A percentile compares a stretch with the other conserved stretches of the same genome.
Evolutionary conservation across 768 basidiomycete genomes (phyloP).

Genomic region (Pisolithus tinctorius): DNA sequence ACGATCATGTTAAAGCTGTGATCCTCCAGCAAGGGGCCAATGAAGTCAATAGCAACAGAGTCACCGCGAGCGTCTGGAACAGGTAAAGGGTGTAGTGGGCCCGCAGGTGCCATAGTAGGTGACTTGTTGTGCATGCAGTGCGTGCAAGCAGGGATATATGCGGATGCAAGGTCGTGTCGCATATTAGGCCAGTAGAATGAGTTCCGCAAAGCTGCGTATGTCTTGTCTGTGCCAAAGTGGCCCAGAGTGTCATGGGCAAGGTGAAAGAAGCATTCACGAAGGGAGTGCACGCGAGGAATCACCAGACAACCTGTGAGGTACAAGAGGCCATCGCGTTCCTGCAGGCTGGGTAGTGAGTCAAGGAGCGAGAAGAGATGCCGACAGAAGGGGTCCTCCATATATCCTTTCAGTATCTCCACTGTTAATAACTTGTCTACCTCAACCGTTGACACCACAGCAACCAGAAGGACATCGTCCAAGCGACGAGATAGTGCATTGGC

Average conservation of each 20-base stretch:
- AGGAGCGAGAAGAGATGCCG: not conserved
- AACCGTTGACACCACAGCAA: constrained; percentile 18
- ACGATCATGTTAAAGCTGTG: not conserved
- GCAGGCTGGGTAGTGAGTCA: not conserved
- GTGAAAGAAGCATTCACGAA: too few relatives aligned
- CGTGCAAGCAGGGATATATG: not conserved
- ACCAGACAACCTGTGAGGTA: not conserved
- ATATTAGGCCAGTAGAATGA: too few relatives aligned
- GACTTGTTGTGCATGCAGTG: not conserved
- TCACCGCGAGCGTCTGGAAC: not conserved
- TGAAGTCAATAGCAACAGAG: not conserved
- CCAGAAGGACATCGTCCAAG: not conserved
- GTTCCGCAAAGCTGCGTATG: too few relatives aligned
- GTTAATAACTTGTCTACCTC: not conserved
- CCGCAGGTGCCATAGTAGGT: not conserved
- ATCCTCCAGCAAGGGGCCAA: not conserved
- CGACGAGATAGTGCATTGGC: not conserved
- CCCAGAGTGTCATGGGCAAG: too few relatives aligned
- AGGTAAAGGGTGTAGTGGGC: not conserved
- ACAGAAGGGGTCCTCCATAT: not conserved
- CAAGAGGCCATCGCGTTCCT: not conserved
- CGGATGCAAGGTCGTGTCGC: too few relatives aligned
- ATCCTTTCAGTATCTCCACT: not conserved
- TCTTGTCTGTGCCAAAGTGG: too few relatives aligned
- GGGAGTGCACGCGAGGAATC: not conserved